Evolutionary conservation across 73 alveolate genomes (phyloP), one percentile per base, ranked within the genome.

Genomic region (Paramecium biaurelia): DNA sequence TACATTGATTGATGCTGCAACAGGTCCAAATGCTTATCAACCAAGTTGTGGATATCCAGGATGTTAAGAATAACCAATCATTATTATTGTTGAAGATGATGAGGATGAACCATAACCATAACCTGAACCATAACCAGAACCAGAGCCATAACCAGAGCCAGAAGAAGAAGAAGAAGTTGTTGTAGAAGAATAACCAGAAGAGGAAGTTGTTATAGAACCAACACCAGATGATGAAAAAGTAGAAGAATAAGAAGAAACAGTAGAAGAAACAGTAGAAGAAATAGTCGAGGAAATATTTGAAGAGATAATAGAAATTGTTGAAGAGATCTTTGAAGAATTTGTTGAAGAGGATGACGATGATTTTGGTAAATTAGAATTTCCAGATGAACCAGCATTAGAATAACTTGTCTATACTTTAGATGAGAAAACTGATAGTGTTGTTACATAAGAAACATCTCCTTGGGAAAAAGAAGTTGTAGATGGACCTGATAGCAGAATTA

Each of bases 1-100:
- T 43, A 79, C 90, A 42, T 79, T 79, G 24, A 79, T 79, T 43
- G 90, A 79, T 79, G 42, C 76, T 15, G 90, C 90, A 30, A 24
- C 42, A 4, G 49, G 47, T 7, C 90, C 90, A 42, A 23, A 32
- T 41, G 90, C 90, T 26, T 79, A 42, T 41, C 14, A 79, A 79
- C 90, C 90, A 42, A 47, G 72, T 43, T 79, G 90, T 79, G 70
- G 74, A 43, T 41, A 47, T 47, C 90, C 90, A 42, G 74, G 90
- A 43, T 79, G 90, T 47, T 38, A 79, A 42, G 45, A 79, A 42
- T 26, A 41, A 79, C 42, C 42, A 20, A 79, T 79, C 37, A 79
- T 79, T 47, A 45, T 79, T 79, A 42, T 79, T 79, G 90, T 43
- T 20, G 90, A 79, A 43, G 90, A 79, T 45, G 86, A 72, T 72